Evolutionary conservation across 495 filamentous ascomycete species (phyloP).

Genomic region (Penicillium herquei): DNA sequence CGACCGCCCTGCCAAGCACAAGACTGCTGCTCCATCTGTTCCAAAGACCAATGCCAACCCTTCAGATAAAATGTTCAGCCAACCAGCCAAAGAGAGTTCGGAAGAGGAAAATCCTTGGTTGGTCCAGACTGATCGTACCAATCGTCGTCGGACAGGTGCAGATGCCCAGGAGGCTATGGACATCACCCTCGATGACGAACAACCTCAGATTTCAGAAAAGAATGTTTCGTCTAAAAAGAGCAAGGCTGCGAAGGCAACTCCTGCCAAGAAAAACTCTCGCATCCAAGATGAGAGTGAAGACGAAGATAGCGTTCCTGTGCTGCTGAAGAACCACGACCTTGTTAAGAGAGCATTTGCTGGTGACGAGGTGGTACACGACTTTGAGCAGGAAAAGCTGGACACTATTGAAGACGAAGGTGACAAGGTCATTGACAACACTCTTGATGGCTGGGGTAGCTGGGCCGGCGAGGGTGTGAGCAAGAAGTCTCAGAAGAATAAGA

Average conservation of each 20-base stretch:
- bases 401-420: slow-evolving; percentile 77
- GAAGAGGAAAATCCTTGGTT: slow-evolving; percentile 52
- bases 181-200: slow-evolving; percentile 34
- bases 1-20: slow-evolving; percentile 24
- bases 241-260: slow-evolving; percentile 18
- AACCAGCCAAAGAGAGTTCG: slow-evolving; percentile 1
- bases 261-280: slow-evolving; percentile 20
- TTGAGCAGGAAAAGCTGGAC: slow-evolving; percentile 76
- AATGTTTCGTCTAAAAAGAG: slow-evolving; percentile 17
- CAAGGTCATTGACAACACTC: slow-evolving; percentile 75
- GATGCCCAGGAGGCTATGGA: slow-evolving; percentile 39
- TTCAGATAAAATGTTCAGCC: slow-evolving; percentile 15
- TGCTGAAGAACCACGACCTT: slow-evolving; percentile 75
- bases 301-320: slow-evolving; percentile 60
- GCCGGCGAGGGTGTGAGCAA: slow-evolving; percentile 73
- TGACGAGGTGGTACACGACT: slow-evolving; percentile 81
- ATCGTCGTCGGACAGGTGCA: slow-evolving; percentile 31
- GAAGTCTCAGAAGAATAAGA: slow-evolving; percentile 60
- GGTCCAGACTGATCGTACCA: slow-evolving; percentile 38
- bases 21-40: slow-evolving; percentile 8
- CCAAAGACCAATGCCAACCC: slow-evolving; percentile 10
- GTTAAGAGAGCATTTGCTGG: slow-evolving; percentile 86
- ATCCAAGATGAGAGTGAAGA: slow-evolving; percentile 49
- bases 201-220: slow-evolving; percentile 17
- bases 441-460: slow-evolving; percentile 94